Evolutionary conservation across 352 stramenopile species (phyloP).

Genomic region (Blastocystis sp.): DNA sequence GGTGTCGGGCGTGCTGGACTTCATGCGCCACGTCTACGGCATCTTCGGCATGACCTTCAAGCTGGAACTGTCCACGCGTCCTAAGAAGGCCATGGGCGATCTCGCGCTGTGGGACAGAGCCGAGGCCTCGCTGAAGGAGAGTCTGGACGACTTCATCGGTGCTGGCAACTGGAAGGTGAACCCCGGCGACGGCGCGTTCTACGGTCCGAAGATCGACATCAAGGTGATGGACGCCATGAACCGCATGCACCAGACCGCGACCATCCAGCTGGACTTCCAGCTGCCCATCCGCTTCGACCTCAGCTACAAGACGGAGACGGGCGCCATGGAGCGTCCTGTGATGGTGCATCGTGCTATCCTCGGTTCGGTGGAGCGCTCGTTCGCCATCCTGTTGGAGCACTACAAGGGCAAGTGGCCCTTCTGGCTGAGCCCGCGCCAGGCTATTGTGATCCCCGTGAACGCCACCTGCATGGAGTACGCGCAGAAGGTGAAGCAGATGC

Average conservation of each 20-base stretch:
- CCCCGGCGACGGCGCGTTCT: constrained; percentile 94
- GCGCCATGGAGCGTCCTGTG: constrained; percentile 78
- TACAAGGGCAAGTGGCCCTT: constrained; percentile 96
- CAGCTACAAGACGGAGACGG: constrained; percentile 78
- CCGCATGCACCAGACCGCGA: constrained; percentile 93
- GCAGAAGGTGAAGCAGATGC: constrained; percentile 61
- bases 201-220: constrained; percentile 98
- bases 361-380: constrained; percentile 92
- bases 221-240: constrained; percentile 93
- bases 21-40: constrained; percentile 96
- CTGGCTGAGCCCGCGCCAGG: constrained; percentile 91
- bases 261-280: constrained; percentile 96
- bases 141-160: constrained; percentile 89
- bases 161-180: constrained; percentile 91
- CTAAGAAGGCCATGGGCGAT: constrained; percentile 91
- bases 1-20: constrained; percentile 85
- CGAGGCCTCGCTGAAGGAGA: constrained; percentile 79
- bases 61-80: constrained; percentile 90
- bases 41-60: constrained; percentile 95
- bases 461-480: constrained; percentile 88
- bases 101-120: constrained; percentile 85
- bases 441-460: constrained; percentile 91
- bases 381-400: constrained; percentile 94
- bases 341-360: constrained; percentile 97
- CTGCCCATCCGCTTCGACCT: constrained; percentile 96